A percentile compares a stretch with the other conserved stretches of the same genome.
Conservation (phyloP, 805 yeast genomes). For the Sugiyamaella floridensis region DNA sequence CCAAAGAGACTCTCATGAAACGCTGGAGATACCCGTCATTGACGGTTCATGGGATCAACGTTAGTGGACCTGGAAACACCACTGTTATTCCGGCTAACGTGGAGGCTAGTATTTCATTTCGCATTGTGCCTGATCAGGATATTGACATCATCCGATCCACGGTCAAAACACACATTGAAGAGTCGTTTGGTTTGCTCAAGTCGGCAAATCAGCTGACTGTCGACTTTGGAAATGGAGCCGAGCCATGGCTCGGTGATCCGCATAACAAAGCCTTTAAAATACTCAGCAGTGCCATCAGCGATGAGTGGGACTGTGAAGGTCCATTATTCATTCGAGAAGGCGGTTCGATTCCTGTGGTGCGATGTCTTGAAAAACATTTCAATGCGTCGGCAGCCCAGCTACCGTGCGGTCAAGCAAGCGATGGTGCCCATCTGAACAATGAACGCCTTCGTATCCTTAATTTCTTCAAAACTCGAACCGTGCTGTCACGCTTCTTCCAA, state of each 20-base stretch:
- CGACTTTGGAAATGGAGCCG: conserved; percentile 73
- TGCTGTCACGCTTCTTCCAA: conserved; percentile 29
- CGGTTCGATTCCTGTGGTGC: conserved; percentile 88
- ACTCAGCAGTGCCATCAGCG: conserved; percentile 51
- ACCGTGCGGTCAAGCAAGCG: conserved; percentile 94
- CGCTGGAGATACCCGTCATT: conserved; percentile 90
- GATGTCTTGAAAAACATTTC: conserved; percentile 75
- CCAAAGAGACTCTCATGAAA: conserved; percentile 43
- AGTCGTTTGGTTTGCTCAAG: conserved; percentile 42
- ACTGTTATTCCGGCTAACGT: conserved; percentile 86
- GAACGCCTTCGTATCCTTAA: conserved; percentile 78
- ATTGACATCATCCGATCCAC: conserved; percentile 48
- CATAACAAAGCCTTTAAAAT: conserved; percentile 64
- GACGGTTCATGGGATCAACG: conserved; percentile 75
- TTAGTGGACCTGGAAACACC: conserved; percentile 83
- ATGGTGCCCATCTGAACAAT: conserved; percentile 86
- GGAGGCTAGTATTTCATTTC: conserved; percentile 66
- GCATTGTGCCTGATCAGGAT: conserved; percentile 87
- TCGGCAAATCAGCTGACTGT: conserved; percentile 59
- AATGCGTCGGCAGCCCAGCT: conserved; percentile 89
- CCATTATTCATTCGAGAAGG: conserved; percentile 92
- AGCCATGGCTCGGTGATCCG: conserved; percentile 94
- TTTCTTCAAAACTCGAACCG: conserved; percentile 62
- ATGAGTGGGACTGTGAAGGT: conserved; percentile 61
- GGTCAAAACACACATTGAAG: conserved; percentile 42